Percentiles rank a stretch among this genome's conserved stretches.
phyloP scores from a whole-genome alignment of 2,329 filamentous ascomycete species.

The Daldinia sp. region DNA sequence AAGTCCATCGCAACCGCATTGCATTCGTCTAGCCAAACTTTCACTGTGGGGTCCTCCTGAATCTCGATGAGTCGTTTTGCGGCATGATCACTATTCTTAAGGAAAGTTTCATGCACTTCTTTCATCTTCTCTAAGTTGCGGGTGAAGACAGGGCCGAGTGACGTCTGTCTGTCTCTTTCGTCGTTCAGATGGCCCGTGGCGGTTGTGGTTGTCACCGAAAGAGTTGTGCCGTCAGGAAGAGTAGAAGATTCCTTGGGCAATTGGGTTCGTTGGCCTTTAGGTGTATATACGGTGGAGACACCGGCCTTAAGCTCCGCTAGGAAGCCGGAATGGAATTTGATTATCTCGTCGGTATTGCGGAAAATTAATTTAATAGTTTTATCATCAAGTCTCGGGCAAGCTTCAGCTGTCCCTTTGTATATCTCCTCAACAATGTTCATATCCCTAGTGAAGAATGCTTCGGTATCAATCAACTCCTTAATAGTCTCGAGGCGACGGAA shows the following conservation, averaged over 20 bases:
- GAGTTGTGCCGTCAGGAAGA: constrained; percentile 49
- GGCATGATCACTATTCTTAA: constrained; percentile 70
- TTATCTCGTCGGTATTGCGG: constrained; percentile 90
- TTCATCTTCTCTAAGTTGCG: constrained; percentile 69
- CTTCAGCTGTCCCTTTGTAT: constrained; percentile 90
- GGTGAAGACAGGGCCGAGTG: constrained; percentile 62
- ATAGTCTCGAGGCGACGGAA: constrained; percentile 84
- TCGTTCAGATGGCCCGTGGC: constrained; percentile 57
- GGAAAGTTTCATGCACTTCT: constrained; percentile 66
- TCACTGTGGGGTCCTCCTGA: constrained; percentile 69
- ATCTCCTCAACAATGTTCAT: constrained; percentile 99
- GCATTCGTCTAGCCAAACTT: constrained; percentile 92
- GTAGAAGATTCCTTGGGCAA: constrained; percentile 54
- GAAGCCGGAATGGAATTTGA: constrained; percentile 83
- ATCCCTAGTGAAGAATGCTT: constrained; percentile 88
- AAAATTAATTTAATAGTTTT: constrained; percentile 92
- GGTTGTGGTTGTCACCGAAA: constrained; percentile 46
- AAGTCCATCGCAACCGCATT: constrained; percentile 91
- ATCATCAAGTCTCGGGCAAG: constrained; percentile 78
- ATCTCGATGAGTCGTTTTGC: constrained; percentile 69
- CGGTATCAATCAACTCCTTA: constrained; percentile 92
- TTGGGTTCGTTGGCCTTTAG: constrained; percentile 57
- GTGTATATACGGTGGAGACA: constrained; percentile 79
- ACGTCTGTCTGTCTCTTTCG: constrained; percentile 60
- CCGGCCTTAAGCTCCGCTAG: constrained; percentile 82